A percentile compares a stretch with the other conserved stretches of the same genome.
These are phyloP conservation scores for Sequoia sempervirens DNA, from an alignment of 75 land plant species.

Conservation along the genomic window DNA sequence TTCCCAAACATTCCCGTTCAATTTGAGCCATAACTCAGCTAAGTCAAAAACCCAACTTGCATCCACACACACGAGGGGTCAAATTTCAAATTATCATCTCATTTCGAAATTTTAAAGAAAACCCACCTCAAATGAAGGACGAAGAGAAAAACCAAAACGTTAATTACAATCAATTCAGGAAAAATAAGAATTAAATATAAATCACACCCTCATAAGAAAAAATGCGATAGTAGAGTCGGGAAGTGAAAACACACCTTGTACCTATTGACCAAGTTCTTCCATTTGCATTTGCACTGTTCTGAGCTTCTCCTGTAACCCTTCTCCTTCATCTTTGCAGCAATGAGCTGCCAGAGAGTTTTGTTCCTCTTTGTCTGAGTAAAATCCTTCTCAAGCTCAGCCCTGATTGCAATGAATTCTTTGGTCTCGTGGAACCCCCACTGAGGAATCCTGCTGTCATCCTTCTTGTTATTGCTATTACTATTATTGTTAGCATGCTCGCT, in stretches of 20 bases:
- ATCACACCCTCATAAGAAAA: not conserved
- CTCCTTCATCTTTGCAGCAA: slow-evolving; percentile 74
- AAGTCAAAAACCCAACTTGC: not conserved
- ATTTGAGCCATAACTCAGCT: not conserved
- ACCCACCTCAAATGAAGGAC: not conserved
- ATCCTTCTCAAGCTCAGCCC: slow-evolving; percentile 75
- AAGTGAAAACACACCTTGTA: slow-evolving; percentile 58
- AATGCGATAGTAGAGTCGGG: not conserved
- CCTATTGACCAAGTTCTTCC: slow-evolving; percentile 91
- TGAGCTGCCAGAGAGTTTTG: slow-evolving; percentile 81
- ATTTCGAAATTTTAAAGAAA: not conserved
- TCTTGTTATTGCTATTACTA: not conserved
- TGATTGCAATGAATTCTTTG: slow-evolving; percentile 74
- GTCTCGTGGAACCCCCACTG: slow-evolving; percentile 92
- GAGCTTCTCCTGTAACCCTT: slow-evolving; percentile 74
- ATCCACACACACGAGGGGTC: not conserved
- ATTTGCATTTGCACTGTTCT: slow-evolving; percentile 97
- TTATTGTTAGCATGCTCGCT: not conserved
- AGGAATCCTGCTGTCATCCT: not conserved
- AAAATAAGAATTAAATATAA: not conserved
- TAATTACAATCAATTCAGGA: not conserved
- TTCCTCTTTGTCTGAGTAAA: slow-evolving; percentile 82
- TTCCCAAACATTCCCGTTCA: not conserved
- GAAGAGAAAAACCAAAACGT: not conserved
- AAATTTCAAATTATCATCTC: not conserved